A percentile compares a stretch with the other conserved stretches of the same genome.
These are phyloP conservation scores for Trichoderma parareesei DNA, from an alignment of 495 filamentous ascomycete species.

Conservation along the genomic window DNA sequence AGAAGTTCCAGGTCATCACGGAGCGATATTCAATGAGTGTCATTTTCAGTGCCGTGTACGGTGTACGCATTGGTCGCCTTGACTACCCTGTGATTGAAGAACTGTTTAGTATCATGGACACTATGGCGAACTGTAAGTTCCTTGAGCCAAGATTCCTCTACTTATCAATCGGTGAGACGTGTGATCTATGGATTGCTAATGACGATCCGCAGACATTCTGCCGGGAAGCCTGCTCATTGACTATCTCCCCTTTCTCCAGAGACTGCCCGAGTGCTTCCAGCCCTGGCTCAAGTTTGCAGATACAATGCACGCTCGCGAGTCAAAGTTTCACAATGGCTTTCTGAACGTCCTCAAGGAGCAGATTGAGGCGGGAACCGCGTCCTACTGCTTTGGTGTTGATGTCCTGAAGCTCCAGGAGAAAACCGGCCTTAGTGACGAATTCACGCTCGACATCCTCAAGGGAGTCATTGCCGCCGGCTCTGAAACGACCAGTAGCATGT, in stretches of 20 bases:
- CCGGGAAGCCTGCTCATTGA: neutral
- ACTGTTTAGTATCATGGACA: neutral
- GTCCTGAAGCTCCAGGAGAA: neutral
- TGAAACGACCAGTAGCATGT: neutral
- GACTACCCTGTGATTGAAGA: neutral
- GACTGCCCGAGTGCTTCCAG: neutral
- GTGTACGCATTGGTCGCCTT: neutral
- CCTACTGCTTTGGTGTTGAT: neutral
- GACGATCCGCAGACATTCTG: neutral
- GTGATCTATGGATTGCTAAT: neutral
- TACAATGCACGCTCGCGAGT: neutral
- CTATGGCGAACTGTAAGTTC: neutral
- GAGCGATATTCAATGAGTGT: neutral
- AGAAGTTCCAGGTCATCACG: neutral
- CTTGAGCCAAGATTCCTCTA: neutral
- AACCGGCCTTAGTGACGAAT: neutral
- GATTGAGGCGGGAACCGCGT: neutral
- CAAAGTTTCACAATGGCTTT: neutral
- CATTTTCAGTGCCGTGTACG: constrained; percentile 2
- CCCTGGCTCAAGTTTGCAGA: neutral
- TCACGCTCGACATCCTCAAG: neutral
- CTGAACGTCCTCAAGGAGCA: neutral
- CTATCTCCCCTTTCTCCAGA: neutral
- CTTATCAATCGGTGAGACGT: too few species aligned
- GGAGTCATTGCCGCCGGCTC: neutral